Conservation (phyloP, 495 filamentous ascomycete genomes). For the Penicillium fimorum region DNA sequence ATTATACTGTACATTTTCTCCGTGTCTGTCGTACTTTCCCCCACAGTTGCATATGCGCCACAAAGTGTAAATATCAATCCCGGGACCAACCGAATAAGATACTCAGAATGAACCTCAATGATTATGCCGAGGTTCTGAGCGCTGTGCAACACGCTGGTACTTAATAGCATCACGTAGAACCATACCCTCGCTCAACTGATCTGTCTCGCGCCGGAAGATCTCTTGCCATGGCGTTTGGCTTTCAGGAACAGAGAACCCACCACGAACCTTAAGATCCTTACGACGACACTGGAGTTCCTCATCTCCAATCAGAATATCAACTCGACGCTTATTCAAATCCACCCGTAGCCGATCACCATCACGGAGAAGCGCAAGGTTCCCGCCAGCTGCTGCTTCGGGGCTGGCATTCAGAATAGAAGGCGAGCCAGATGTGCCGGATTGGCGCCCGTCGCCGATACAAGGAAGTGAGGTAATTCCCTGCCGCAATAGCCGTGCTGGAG, state of each 20-base stretch:
- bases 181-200: constrained; percentile 52
- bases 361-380: constrained; percentile 51
- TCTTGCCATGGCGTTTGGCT: constrained; percentile 49
- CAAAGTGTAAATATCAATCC: no score
- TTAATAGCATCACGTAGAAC: constrained; percentile 48
- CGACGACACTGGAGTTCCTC: constrained; percentile 63
- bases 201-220: constrained; percentile 49
- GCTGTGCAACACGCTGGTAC: constrained; percentile 52
- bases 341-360: constrained; percentile 56
- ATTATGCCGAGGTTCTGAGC: constrained; percentile 46
- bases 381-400: constrained; percentile 58
- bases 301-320: constrained; percentile 51
- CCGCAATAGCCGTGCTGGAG: no score
- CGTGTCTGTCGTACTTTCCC: background rate
- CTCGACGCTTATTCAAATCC: constrained; percentile 51
- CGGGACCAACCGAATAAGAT: no score
- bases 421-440: no score
- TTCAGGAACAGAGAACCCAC: background rate
- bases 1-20: background rate
- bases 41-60: background rate
- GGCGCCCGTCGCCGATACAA: no score
- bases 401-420: no score
- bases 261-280: constrained; percentile 42
- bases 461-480: no score
- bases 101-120: constrained; percentile 31